Base-by-base conservation (phyloP, 1,284 basidiomycete genomes). In the Puccinia hordei region DNA sequence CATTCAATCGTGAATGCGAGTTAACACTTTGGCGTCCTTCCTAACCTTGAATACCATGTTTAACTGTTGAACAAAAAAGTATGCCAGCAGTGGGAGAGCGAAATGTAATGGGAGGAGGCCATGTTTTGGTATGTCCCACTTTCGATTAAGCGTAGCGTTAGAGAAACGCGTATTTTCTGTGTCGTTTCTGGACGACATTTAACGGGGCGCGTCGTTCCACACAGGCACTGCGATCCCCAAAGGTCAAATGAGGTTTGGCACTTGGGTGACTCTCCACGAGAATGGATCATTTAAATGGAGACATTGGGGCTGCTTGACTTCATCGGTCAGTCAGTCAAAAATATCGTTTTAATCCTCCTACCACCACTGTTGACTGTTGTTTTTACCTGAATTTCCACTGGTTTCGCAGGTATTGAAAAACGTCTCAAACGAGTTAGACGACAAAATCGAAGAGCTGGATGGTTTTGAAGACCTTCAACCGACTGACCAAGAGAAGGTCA, bases 221-320 rank as follows among this genome's bases (percentile, higher is more conserved):
- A 35, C 22, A 77, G 76, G 76, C 3, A 72, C 68, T 35, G 65
- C 65, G n/a, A 79, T 79, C 1, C 5, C 51, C 51, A 79, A 79
- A 61, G 76, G 66, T 27, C 63, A 71, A 53, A 27, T 79, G 12
- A 38, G 76, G 55, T 69, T 79, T 38, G 76, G 76, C 6, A 71
- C 65, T n/a, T 79, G 68, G 66, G 76, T 79, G 17, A 71, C 38
- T 17, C 12, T 79, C 19, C 53, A 71, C 22, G 76, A 79, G 35
- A 17, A 59, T 30, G 76, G 76, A 10, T 44, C 66, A 17, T 79
- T 79, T 19, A 79, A 79, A 72, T 79, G 76, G 76, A 69, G 68
- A 44, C 76, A 79, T 61, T 79, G 76, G 76, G 65, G 68, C 13
- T 79, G 76, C n/a, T 46, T 69, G 19, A 79, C 76, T 46, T 24